These are phyloP conservation scores for Trapa incisa DNA, from an alignment of 345 rosid genomes.

Conservation along the genomic window DNA sequence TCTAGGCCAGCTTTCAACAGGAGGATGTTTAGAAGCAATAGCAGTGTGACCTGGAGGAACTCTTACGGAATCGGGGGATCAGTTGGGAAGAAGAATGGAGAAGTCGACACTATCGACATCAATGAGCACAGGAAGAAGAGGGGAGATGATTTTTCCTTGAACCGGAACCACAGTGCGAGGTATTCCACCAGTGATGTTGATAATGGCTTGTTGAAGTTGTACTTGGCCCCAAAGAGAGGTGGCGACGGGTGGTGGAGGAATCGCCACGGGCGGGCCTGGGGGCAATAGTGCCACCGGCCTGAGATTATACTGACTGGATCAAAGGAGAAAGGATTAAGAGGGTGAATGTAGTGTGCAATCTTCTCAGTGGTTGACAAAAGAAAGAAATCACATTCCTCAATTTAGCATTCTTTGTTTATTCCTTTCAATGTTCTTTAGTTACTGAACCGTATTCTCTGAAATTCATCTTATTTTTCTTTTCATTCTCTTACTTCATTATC, in stretches of 20 bases:
- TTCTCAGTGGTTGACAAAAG: neutral
- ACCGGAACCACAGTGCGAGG: constrained; percentile 69
- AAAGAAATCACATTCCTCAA: neutral
- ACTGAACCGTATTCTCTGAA: neutral
- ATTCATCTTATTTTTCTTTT: too few species aligned
- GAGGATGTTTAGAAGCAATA: constrained; percentile 72
- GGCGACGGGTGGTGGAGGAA: constrained; percentile 24
- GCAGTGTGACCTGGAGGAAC: constrained; percentile 94
- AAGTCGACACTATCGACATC: constrained; percentile 43
- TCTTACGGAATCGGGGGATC: constrained; percentile 40
- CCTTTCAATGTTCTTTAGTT: neutral
- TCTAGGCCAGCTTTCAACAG: constrained; percentile 49
- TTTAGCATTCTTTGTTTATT: neutral
- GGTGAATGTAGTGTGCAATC: neutral
- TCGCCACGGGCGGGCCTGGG: constrained; percentile 16
- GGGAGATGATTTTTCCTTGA: constrained; percentile 46
- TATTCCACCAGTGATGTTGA: constrained; percentile 60
- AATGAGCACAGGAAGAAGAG: constrained; percentile 52
- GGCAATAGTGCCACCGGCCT: constrained; percentile 32
- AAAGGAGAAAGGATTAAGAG: neutral
- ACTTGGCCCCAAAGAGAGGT: constrained; percentile 58
- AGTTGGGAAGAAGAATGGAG: constrained; percentile 19
- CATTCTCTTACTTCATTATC: neutral
- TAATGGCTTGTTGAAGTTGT: constrained; percentile 65
- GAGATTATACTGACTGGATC: constrained; percentile 49